Evolutionary conservation across 1,284 basidiomycete genomes (phyloP), one percentile per base, ranked within the genome.

Genomic region (Abortiporus biennis): DNA sequence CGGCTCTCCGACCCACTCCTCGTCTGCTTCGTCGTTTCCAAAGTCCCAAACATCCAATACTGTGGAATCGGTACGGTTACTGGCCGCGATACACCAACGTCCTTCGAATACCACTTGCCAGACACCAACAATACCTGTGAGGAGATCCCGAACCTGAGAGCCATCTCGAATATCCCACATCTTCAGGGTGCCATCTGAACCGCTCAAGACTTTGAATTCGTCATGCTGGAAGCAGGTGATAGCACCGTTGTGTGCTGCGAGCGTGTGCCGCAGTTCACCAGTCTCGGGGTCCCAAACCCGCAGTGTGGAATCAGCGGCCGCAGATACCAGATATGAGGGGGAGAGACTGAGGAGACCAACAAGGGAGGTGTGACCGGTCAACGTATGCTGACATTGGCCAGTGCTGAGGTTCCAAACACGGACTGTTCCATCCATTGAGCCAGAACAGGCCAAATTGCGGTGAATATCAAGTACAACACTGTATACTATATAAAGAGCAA

Each of bases 191-290:
- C 93, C 94, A 55, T 96, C 93, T 8, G 85, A 89, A 5, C 94
- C 93, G 52, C 85, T 90, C 33, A 97, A 74, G 38, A 97, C 90
- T 61, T 95, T 95, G 71, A 90, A 89, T 59, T 96, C 93, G 58
- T 96, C 93, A 55, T 96, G 93, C 64, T 93, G 89, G 76, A 96
- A 96, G 64, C 93, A 97, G 5, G 93, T 96, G 54, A 97, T 96
- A 9, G 93, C 92, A 17, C 92, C 92, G 2, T 87, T 85, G 62
- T 96, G 93, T 1, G 88, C 90, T 1, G 85, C 80, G 31, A 96
- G 76, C 1, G 83, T 82, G 55, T 92, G 84, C 25, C 77, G 79
- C 29, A 90, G 72, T 49, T 84, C 78, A 42, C 90, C 89, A 0
- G 77, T 80, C 32, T 83, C 79, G 1, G 92, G 87, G 56, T 96